These are phyloP conservation scores for Pleurotus salmoneostramineus DNA, from an alignment of 768 basidiomycete species.

Conservation along the genomic window DNA sequence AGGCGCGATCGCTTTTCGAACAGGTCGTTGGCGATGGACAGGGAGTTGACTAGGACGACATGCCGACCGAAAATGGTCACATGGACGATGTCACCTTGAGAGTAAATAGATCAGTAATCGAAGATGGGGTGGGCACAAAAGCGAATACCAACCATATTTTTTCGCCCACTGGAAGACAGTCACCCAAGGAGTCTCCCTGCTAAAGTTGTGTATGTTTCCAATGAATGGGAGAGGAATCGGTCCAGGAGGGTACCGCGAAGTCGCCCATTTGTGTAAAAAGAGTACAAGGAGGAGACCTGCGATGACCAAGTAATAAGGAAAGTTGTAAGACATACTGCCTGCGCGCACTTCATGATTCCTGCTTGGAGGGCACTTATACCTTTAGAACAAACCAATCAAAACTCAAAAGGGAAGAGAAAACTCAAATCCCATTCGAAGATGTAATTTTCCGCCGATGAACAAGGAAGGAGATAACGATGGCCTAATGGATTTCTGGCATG, in stretches of 20 bases:
- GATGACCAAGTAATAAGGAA: not conserved
- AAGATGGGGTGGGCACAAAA: not conserved
- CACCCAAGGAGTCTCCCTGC: conserved; percentile 24
- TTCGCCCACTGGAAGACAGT: conserved; percentile 20
- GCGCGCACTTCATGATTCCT: no score
- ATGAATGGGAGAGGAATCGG: conserved; percentile 29
- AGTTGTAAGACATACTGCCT: not conserved
- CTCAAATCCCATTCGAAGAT: no score
- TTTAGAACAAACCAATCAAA: no score
- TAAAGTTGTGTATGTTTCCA: conserved; percentile 27
- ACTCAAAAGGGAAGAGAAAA: no score
- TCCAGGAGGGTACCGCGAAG: conserved; percentile 24
- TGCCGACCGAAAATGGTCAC: conserved; percentile 29
- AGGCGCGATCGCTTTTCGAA: conserved; percentile 32
- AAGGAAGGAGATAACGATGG: no score
- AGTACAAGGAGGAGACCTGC: not conserved
- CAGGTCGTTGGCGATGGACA: conserved; percentile 28
- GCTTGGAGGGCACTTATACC: no score
- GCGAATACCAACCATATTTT: conserved; percentile 11
- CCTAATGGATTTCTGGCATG: no score
- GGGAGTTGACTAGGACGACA: conserved; percentile 32
- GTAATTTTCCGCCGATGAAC: no score
- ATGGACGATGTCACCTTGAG: conserved; percentile 29
- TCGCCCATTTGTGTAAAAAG: not conserved
- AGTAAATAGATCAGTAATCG: not conserved